Evolutionary conservation across 371 early-diverging fungal species (phyloP).

Genomic region (Circinella umbellata): DNA sequence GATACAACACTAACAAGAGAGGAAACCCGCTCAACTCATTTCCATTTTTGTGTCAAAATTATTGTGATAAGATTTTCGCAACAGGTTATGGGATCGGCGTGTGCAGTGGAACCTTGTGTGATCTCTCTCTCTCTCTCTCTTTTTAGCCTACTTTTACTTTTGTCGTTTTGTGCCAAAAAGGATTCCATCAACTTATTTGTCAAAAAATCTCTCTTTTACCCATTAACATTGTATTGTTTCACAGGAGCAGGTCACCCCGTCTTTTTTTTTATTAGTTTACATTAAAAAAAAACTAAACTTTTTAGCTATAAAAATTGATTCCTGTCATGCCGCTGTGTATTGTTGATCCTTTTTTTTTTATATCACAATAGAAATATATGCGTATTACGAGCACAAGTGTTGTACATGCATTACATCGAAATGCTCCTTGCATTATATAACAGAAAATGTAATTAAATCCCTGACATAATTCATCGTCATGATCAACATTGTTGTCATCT

Average conservation of each 20-base stretch:
- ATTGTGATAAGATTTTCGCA: neutral
- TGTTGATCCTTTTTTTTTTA: slow-evolving; percentile 2
- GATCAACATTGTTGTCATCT: no score
- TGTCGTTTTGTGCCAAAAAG: no score
- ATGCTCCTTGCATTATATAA: neutral
- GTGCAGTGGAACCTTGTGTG: slow-evolving; percentile 10
- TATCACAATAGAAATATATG: neutral
- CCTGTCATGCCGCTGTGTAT: slow-evolving; percentile 7
- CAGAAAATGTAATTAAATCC: no score
- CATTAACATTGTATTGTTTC: neutral
- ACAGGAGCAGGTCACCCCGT: neutral
- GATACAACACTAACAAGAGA: neutral
- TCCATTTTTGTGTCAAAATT: neutral
- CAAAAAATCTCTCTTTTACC: neutral
- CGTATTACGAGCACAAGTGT: neutral
- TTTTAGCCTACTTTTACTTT: no score
- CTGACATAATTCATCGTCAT: neutral
- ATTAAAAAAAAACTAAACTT: no score
- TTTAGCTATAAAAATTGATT: no score
- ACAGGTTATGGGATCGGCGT: slow-evolving; percentile 9
- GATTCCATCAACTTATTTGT: no score
- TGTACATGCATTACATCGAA: slow-evolving; percentile 9
- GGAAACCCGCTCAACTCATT: neutral
- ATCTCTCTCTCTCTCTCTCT: neutral
- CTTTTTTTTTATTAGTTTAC: no score